Base-by-base conservation (phyloP, 208 protist species). In the Vickermania spadyakhi region DNA sequence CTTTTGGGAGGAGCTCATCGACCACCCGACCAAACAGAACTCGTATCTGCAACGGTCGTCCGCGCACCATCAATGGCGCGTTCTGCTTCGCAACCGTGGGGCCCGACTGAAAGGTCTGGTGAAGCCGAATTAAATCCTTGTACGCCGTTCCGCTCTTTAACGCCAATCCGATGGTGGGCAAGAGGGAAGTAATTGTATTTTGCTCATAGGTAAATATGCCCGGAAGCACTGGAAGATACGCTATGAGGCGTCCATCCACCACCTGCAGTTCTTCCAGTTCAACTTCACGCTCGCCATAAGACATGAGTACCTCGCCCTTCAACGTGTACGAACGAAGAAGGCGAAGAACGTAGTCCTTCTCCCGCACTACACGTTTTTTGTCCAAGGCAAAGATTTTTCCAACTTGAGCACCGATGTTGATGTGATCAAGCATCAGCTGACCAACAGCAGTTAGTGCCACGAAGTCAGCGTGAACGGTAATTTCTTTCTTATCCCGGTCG, bases 381-480 rank as follows among this genome's bases (percentile, higher is more conserved):
- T 94, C 83, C 1, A 64, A n/a, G 1, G 86, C 87, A 62, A 97
- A 96, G 29, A 97, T 77, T 65, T 97, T 97, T 36, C 91, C 91
- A 31, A 95, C 75, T 56, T 70, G 72, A 22, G 86, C 71, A 18
- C 87, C 89, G 25, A 80, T 70, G 3, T 31, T 51, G 58, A 97
- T 77, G 63, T 86, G 80, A 74, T 96, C 86, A 22, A 97, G 75
- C 72, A 86, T 81, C 28, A 93, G 67, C 56, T 94, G 80, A 41
- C 82, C 91, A 41, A 97, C 78, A 5, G 84, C 76, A 0, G 82
- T 73, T 5, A 96, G 64, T 0, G 91, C 84, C 25, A 86, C 70
- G 18, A 96, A 74, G 29, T 89, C 65, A 55, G 89, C 64, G 41
- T 36, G 50, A 54, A 94, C 80, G 7, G 66, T 72, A 4, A 72